Conservation (phyloP, 2,329 filamentous ascomycete species). For the Ambrosiella cleistominuta region DNA sequence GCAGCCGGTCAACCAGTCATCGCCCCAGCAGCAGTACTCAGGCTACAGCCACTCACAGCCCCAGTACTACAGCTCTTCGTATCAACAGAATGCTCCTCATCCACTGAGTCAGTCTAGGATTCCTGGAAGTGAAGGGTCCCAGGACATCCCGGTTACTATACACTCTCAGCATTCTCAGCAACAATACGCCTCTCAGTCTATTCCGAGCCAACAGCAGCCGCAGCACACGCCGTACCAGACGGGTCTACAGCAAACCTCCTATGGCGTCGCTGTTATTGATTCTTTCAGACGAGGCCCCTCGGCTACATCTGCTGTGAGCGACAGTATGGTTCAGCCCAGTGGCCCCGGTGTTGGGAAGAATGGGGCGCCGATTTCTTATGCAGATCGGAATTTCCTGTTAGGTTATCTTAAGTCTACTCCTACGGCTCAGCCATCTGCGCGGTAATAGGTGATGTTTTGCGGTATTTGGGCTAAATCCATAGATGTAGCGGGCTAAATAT, state of each 20-base stretch:
- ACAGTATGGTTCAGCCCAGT: slow-evolving; percentile 17
- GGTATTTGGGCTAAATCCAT: background rate
- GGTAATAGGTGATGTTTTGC: background rate
- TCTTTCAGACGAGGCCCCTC: slow-evolving; percentile 23
- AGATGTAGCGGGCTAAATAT: background rate
- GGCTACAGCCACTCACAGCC: slow-evolving; percentile 7
- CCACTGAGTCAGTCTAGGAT: slow-evolving; percentile 11
- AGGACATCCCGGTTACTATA: background rate
- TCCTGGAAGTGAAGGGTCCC: background rate
- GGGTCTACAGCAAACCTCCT: too few relatives aligned
- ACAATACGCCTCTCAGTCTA: background rate
- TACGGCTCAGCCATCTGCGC: slow-evolving; percentile 15
- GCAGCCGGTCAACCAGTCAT: slow-evolving; percentile 3
- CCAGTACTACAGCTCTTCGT: slow-evolving; percentile 10
- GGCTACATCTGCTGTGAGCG: slow-evolving; percentile 25
- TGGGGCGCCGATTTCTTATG: slow-evolving; percentile 41
- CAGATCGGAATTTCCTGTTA: slow-evolving; percentile 59
- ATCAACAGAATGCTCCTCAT: slow-evolving; percentile 10
- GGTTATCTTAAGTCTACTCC: slow-evolving; percentile 49
- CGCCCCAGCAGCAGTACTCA: slow-evolving; percentile 10
- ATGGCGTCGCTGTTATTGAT: too few relatives aligned
- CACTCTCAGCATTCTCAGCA: background rate
- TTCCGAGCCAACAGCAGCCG: background rate
- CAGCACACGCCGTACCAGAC: background rate
- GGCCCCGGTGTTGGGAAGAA: slow-evolving; percentile 22